Conservation (phyloP, 208 protist species). For the Wallacemonas rigidus region DNA sequence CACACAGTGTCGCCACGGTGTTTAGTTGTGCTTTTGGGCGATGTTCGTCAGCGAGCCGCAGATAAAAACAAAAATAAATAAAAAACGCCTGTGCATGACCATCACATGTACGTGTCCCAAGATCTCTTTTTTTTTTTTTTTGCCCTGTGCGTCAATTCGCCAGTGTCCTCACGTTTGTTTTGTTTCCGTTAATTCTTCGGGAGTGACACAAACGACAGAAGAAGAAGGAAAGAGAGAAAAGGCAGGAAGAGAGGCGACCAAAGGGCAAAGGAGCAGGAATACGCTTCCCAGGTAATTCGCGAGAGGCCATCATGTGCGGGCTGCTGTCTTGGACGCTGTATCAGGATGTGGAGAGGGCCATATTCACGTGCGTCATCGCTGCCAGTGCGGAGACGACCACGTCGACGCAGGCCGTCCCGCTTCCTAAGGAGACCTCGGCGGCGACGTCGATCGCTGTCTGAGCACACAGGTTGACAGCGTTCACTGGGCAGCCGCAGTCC, state of each 20-base stretch:
- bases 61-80: too few relatives aligned
- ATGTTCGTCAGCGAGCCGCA: too few relatives aligned
- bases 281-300: too few relatives aligned
- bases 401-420: constrained; percentile 44
- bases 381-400: constrained; percentile 47
- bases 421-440: constrained; percentile 17
- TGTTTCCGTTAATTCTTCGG: not conserved
- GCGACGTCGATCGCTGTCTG: constrained; percentile 71
- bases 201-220: not conserved
- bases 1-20: too few relatives aligned
- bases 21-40: too few relatives aligned
- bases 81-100: too few relatives aligned
- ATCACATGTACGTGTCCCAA: too few relatives aligned
- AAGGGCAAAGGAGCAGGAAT: not conserved
- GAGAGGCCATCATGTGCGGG: too few relatives aligned
- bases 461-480: constrained; percentile 34
- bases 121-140: too few relatives aligned
- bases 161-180: not conserved
- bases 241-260: not conserved
- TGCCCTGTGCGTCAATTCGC: too few relatives aligned
- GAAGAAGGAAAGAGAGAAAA: not conserved
- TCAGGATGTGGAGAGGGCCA: not conserved
- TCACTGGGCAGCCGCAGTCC: constrained; percentile 39
- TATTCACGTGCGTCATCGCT: constrained; percentile 31
- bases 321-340: not conserved